Conservation (phyloP, 2,329 filamentous ascomycete genomes). For the Clonostachys byssicola region DNA sequence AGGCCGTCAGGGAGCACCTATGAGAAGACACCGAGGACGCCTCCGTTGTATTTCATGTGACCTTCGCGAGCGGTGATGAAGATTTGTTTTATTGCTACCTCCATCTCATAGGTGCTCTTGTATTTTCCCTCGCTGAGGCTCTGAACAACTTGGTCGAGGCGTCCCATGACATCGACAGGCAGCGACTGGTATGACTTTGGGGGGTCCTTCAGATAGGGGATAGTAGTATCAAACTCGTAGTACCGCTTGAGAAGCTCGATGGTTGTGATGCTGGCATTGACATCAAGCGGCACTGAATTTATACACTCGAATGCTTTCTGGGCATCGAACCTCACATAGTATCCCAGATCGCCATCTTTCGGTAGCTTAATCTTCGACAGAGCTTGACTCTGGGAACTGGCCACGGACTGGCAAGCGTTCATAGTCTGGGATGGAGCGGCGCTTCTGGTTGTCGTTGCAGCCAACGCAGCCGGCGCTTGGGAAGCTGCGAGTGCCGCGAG, state of each 20-base stretch:
- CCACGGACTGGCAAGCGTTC: too few relatives aligned
- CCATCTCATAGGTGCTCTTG: conserved; percentile 49
- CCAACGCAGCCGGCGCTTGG: too few relatives aligned
- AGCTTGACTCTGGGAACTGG: too few relatives aligned
- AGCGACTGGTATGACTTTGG: conserved; percentile 45
- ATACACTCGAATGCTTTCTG: conserved; percentile 27
- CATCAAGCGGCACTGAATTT: conserved; percentile 29
- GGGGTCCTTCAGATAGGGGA: conserved; percentile 44
- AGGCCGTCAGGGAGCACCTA: neutral
- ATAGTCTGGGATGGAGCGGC: too few relatives aligned
- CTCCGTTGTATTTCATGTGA: conserved; percentile 52
- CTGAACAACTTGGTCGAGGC: conserved; percentile 36
- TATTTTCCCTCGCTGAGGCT: conserved; percentile 36
- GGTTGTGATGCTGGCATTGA: conserved; percentile 22
- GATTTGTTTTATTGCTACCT: conserved; percentile 46
- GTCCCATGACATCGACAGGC: conserved; percentile 38
- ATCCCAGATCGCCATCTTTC: too few relatives aligned
- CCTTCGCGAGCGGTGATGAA: conserved; percentile 57
- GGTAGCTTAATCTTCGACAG: too few relatives aligned
- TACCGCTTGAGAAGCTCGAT: conserved; percentile 32
- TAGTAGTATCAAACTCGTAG: conserved; percentile 41
- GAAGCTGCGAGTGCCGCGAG: too few relatives aligned
- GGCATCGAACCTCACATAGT: neutral
- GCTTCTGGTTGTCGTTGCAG: too few relatives aligned
- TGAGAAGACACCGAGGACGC: conserved; percentile 32